phyloP scores from a whole-genome alignment of 2,329 filamentous ascomycete genomes.

The Emergomyces africanus region DNA sequence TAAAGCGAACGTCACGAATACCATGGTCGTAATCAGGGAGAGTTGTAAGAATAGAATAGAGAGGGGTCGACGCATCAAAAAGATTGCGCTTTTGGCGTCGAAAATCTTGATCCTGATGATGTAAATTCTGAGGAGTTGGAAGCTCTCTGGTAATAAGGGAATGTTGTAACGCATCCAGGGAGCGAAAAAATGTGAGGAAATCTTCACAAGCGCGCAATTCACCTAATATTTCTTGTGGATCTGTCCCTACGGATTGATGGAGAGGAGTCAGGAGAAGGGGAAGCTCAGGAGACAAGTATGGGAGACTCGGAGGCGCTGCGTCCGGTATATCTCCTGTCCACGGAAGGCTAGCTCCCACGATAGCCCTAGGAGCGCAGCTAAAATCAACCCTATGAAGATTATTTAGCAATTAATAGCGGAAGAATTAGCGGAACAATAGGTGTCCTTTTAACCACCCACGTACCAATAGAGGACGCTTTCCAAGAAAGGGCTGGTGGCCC shows the following conservation, averaged over 20 bases:
- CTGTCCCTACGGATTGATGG: conserved; percentile 6
- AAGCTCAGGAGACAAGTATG: conserved; percentile 15
- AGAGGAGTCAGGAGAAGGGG: conserved; percentile 10
- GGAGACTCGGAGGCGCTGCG: conserved; percentile 12
- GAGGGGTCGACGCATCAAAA: conserved; percentile 14
- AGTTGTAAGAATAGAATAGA: conserved; percentile 18
- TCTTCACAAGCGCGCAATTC: conserved; percentile 19
- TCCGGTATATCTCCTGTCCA: conserved; percentile 19
- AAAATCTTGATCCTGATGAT: neutral
- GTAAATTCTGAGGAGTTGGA: neutral
- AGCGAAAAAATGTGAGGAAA: conserved; percentile 20
- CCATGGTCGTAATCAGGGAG: conserved; percentile 22
- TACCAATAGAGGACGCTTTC: conserved; percentile 24
- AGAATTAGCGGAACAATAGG: neutral
- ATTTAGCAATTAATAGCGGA: neutral
- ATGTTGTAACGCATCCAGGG: conserved; percentile 15
- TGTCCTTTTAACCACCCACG: neutral
- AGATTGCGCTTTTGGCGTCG: conserved; percentile 1
- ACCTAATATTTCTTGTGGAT: conserved; percentile 12
- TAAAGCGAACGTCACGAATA: conserved; percentile 21
- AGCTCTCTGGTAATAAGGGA: conserved; percentile 11
- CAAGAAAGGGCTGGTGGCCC: conserved; percentile 16
- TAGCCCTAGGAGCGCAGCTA: conserved; percentile 20
- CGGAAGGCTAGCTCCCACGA: conserved; percentile 17
- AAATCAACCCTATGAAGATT: conserved; percentile 18